Evolutionary conservation across 371 early-diverging fungal genomes (phyloP).

Genomic region (Actinomucor elegans): DNA sequence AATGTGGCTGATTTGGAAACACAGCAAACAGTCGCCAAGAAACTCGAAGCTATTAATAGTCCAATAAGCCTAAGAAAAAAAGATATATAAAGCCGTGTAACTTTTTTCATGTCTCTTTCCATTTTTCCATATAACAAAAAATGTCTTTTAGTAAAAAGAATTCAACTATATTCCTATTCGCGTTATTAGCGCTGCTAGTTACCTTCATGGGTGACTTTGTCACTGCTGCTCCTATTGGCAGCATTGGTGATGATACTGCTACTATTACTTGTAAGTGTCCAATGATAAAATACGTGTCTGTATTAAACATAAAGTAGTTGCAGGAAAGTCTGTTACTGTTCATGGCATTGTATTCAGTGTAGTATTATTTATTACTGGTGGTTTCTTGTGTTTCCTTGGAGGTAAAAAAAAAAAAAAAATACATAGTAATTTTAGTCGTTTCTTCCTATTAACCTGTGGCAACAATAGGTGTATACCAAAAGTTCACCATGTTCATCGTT

Average conservation of each 20-base stretch:
- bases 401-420: slow-evolving; percentile 24
- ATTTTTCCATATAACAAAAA: neutral
- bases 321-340: slow-evolving; percentile 38
- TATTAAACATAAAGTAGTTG: too few relatives aligned
- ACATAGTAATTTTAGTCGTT: neutral
- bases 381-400: slow-evolving; percentile 44
- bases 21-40: neutral
- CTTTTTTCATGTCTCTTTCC: neutral
- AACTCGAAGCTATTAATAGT: neutral
- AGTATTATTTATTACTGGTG: slow-evolving; percentile 51
- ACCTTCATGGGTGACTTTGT: slow-evolving; percentile 23
- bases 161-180: slow-evolving; percentile 8
- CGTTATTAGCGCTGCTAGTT: slow-evolving; percentile 13
- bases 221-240: slow-evolving; percentile 19
- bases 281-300: too few relatives aligned
- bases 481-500: slow-evolving; percentile 60
- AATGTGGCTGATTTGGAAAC: neutral
- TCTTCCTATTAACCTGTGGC: neutral
- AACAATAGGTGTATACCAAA: slow-evolving; percentile 54
- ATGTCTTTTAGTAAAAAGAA: slow-evolving; percentile 18
- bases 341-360: slow-evolving; percentile 56
- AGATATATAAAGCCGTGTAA: neutral
- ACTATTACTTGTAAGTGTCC: slow-evolving; percentile 20
- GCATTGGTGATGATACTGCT: slow-evolving; percentile 4
- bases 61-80: neutral